These are phyloP conservation scores for Annulohypoxylon truncatum DNA, from an alignment of 2,329 filamentous ascomycete genomes.

Conservation along the genomic window DNA sequence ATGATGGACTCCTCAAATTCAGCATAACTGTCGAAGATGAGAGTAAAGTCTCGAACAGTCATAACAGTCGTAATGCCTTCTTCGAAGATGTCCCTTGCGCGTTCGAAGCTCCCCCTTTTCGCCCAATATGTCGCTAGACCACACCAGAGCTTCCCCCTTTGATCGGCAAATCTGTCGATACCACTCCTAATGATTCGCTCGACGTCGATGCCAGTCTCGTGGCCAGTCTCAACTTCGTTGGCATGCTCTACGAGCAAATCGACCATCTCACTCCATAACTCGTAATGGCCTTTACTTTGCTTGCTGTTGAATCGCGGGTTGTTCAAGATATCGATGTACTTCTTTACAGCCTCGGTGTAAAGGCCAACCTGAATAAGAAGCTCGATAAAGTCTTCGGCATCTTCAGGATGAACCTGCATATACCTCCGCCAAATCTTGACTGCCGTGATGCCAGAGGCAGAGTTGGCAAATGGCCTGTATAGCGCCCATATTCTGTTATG, in stretches of 20 bases:
- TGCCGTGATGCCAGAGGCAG: conserved; percentile 88
- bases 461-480: conserved; percentile 91
- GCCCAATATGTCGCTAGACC: conserved; percentile 98
- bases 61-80: conserved; percentile 97
- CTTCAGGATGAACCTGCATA: conserved; percentile 96
- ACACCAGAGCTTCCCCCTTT: conserved; percentile 94
- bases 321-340: conserved; percentile 92
- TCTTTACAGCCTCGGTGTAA: conserved; percentile 90
- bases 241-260: conserved; percentile 93
- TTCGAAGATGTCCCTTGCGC: conserved; percentile 92
- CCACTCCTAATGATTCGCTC: conserved; percentile 94
- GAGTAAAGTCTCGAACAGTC: conserved; percentile 96
- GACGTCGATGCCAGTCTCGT: conserved; percentile 86
- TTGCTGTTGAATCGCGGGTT: conserved; percentile 92
- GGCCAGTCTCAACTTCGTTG: conserved; percentile 82
- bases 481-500: conserved; percentile 95
- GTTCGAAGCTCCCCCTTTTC: conserved; percentile 90
- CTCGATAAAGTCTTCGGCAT: conserved; percentile 94
- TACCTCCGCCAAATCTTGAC: conserved; percentile 95
- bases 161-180: conserved; percentile 89
- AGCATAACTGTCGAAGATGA: conserved; percentile 95
- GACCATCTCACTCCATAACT: conserved; percentile 98
- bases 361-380: conserved; percentile 82
- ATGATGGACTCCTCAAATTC: conserved; percentile 98
- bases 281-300: conserved; percentile 92